Evolutionary conservation across 352 stramenopile genomes (phyloP).

Genomic region (Phytophthora tubulina): DNA sequence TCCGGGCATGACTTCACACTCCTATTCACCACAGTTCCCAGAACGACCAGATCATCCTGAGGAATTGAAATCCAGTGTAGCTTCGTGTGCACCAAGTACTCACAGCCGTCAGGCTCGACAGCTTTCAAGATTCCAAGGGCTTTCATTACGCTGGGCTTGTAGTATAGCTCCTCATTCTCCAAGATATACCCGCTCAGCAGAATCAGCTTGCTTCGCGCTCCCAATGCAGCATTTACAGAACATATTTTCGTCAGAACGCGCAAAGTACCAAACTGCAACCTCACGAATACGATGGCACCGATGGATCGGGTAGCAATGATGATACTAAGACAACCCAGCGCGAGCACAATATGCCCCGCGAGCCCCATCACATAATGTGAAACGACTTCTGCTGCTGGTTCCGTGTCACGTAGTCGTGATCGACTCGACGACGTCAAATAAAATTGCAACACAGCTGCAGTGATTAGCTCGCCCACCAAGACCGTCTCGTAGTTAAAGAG

Average conservation of each 20-base stretch:
- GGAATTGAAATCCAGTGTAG: conserved; percentile 31
- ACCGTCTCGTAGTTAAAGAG: conserved; percentile 41
- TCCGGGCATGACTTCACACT: conserved; percentile 10
- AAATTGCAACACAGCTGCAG: conserved; percentile 23
- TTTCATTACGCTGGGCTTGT: conserved; percentile 31
- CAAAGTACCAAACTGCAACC: conserved; percentile 21
- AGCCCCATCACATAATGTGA: conserved; percentile 36
- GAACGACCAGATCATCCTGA: conserved; percentile 18
- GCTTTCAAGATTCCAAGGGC: conserved; percentile 31
- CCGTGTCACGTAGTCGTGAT: conserved; percentile 17
- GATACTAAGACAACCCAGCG: conserved; percentile 25
- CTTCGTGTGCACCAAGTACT: conserved; percentile 23
- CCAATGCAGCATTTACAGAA: conserved; percentile 30
- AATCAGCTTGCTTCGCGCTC: conserved; percentile 33
- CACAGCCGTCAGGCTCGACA: conserved; percentile 13
- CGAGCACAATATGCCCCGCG: conserved; percentile 27
- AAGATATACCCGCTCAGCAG: conserved; percentile 31
- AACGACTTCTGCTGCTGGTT: conserved; percentile 16
- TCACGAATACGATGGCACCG: conserved; percentile 16
- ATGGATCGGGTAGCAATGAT: conserved; percentile 20
- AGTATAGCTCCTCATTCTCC: conserved; percentile 31
- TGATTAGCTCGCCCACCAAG: conserved; percentile 38
- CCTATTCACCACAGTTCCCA: conserved; percentile 16
- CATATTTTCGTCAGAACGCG: conserved; percentile 19
- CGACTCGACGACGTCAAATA: conserved; percentile 34